phyloP scores from a whole-genome alignment of 2,329 filamentous ascomycete genomes.

The Cytospora mali region DNA sequence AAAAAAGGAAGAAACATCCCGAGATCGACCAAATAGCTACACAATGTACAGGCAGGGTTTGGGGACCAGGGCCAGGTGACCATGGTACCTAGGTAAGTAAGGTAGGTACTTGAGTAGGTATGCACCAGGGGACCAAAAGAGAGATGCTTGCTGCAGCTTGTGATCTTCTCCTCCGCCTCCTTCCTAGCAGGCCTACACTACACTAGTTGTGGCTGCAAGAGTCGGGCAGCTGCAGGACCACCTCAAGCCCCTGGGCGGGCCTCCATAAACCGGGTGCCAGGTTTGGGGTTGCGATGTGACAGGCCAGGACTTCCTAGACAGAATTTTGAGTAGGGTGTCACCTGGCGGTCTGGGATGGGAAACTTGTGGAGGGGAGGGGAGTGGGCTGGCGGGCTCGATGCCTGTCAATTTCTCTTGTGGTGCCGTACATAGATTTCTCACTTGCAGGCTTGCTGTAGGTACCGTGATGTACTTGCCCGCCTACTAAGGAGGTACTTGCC shows the following conservation, averaged over 20 bases:
- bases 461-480: no score
- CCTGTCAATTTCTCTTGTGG: neutral
- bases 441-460: no score
- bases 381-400: neutral
- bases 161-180: neutral
- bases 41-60: neutral
- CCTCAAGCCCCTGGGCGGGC: neutral
- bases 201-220: neutral
- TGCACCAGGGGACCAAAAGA: conserved; percentile 12
- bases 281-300: conserved; percentile 17
- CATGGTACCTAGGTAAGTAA: no score
- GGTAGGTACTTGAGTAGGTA: no score
- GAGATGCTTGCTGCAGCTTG: conserved; percentile 23
- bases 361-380: neutral
- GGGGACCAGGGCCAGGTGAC: neutral
- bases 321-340: neutral
- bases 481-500: no score
- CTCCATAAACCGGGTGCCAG: conserved; percentile 2
- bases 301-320: conserved; percentile 26
- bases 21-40: conserved; percentile 21
- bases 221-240: neutral
- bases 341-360: conserved; percentile 9
- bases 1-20: conserved; percentile 19
- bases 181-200: no score
- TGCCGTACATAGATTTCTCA: no score